Percentiles rank a stretch among this genome's conserved stretches.
Evolutionary conservation across 2,329 filamentous ascomycete genomes (phyloP).

Genomic region (Penicillium carneum): DNA sequence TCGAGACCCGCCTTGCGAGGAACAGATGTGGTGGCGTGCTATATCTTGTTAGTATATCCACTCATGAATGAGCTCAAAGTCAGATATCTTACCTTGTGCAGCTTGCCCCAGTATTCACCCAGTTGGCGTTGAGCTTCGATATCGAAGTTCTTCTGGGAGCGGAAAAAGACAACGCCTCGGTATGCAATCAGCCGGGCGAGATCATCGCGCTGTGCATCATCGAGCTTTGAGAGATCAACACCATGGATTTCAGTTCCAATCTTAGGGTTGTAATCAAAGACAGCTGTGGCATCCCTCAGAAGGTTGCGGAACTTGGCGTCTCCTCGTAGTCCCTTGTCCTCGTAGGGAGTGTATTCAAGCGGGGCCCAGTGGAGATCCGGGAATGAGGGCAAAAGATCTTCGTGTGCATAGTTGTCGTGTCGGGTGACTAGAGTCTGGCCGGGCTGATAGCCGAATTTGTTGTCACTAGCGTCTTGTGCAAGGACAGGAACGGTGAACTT

Average conservation of each 20-base stretch:
- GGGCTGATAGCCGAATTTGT: constrained; percentile 56
- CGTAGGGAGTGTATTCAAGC: constrained; percentile 58
- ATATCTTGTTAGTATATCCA: constrained; percentile 15
- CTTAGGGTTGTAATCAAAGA: constrained; percentile 65
- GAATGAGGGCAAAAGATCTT: constrained; percentile 61
- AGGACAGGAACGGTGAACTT: constrained; percentile 26
- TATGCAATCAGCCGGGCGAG: constrained; percentile 62
- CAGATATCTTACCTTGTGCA: constrained; percentile 56
- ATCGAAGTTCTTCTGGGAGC: constrained; percentile 61
- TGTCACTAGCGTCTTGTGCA: constrained; percentile 33
- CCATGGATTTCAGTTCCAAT: constrained; percentile 63
- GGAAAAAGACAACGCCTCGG: constrained; percentile 66
- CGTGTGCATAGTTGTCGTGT: constrained; percentile 60
- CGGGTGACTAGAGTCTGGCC: constrained; percentile 56
- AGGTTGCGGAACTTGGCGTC: constrained; percentile 63
- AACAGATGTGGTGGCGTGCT: constrained; percentile 62
- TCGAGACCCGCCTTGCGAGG: constrained; percentile 59
- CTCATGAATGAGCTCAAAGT: neutral
- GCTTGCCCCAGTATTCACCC: constrained; percentile 60
- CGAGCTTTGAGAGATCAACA: constrained; percentile 59
- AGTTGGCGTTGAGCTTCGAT: constrained; percentile 62
- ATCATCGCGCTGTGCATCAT: constrained; percentile 62
- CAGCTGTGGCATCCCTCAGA: constrained; percentile 59
- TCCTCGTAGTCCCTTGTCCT: constrained; percentile 63
- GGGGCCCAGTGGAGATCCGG: constrained; percentile 62